A percentile compares a stretch with the other conserved stretches of the same genome.
Evolutionary conservation across 202 grass and related monocot genomes (phyloP).

Genomic region (Digitaria exilis): DNA sequence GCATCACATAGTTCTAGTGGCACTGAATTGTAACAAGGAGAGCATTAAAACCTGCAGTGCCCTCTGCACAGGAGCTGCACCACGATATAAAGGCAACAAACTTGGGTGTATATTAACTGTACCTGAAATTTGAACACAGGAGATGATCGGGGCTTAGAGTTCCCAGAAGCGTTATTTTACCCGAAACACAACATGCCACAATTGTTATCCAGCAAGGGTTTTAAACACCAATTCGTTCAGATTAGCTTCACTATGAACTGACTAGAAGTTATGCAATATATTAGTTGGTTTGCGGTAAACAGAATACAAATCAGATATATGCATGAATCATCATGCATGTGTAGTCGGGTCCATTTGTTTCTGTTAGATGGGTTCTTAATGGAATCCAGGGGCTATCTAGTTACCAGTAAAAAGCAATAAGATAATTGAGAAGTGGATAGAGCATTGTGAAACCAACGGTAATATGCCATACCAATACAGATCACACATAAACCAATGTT

Average conservation of each 20-base stretch:
- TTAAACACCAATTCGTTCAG: conserved; percentile 1
- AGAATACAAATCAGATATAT: conserved; percentile 3
- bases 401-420: too few relatives aligned
- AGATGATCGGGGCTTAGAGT: conserved; percentile 23
- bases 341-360: neutral
- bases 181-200: neutral
- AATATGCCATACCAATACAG: neutral
- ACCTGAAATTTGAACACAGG: conserved; percentile 54
- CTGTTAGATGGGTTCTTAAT: neutral
- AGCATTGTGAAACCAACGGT: neutral
- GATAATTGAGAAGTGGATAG: neutral
- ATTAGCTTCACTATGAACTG: neutral
- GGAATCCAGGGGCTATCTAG: neutral
- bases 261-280: neutral
- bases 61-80: conserved; percentile 98
- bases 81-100: conserved; percentile 91
- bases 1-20: conserved; percentile 4
- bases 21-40: neutral
- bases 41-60: conserved; percentile 79
- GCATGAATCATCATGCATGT: neutral
- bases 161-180: neutral
- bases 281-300: neutral
- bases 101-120: conserved; percentile 96
- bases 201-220: conserved; percentile 14
- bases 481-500: neutral